phyloP scores from a whole-genome alignment of 345 rosid genomes.

The Rubroshorea leprosula region DNA sequence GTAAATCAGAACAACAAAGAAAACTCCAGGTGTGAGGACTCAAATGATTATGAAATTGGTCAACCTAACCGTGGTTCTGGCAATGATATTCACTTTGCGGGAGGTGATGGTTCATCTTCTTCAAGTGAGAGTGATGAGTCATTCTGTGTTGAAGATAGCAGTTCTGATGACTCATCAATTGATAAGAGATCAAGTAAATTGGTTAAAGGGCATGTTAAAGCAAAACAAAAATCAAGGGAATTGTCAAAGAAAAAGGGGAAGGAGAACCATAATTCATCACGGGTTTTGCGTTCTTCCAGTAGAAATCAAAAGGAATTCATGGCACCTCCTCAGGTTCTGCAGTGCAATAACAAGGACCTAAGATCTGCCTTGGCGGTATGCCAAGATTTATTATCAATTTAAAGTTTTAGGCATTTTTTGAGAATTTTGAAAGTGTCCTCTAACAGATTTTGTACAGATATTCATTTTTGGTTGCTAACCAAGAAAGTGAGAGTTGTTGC shows the following conservation, averaged over 20 bases:
- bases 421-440: neutral
- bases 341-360: neutral
- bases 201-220: neutral
- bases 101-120: neutral
- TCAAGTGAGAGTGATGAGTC: constrained; percentile 5
- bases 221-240: neutral
- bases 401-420: neutral
- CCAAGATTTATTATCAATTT: neutral
- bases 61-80: neutral
- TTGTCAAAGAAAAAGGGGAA: neutral
- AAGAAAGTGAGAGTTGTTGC: neutral
- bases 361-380: constrained; percentile 16
- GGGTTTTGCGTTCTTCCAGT: neutral
- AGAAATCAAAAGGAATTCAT: neutral
- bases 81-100: neutral
- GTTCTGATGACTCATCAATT: neutral
- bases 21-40: neutral
- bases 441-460: neutral
- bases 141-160: neutral
- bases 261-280: neutral
- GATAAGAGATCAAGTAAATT: neutral
- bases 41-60: constrained; percentile 2
- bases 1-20: neutral
- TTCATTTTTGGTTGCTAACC: neutral
- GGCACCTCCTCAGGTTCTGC: neutral